phyloP scores from a whole-genome alignment of 139 green algal genomes.

The Haematococcus sp. region DNA sequence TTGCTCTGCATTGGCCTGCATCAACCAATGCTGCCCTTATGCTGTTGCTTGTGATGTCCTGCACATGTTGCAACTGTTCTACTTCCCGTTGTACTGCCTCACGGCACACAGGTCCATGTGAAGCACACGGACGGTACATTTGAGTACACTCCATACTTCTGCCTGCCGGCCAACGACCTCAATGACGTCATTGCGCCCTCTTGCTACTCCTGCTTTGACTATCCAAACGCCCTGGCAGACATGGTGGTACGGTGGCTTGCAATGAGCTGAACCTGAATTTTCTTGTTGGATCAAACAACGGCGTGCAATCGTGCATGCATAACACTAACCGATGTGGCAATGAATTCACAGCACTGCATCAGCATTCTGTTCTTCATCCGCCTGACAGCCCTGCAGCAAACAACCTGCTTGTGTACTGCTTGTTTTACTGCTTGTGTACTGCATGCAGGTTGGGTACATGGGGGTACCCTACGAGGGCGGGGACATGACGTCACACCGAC shows the following conservation, averaged over 20 bases:
- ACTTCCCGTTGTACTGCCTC: neutral
- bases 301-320: neutral
- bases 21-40: too few relatives aligned
- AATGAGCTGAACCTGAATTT: neutral
- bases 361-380: too few relatives aligned
- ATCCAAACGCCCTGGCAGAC: conserved; percentile 92
- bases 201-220: conserved; percentile 93
- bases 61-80: neutral
- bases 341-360: too few relatives aligned
- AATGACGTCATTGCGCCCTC: conserved; percentile 92
- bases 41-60: too few relatives aligned
- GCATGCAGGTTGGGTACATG: conserved; percentile 90
- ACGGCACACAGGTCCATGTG: conserved; percentile 20
- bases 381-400: too few relatives aligned
- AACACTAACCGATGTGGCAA: neutral
- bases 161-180: conserved; percentile 89
- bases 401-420: neutral
- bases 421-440: neutral
- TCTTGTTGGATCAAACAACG: neutral
- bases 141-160: conserved; percentile 97
- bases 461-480: conserved; percentile 74
- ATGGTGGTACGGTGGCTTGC: conserved; percentile 73
- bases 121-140: conserved; percentile 70
- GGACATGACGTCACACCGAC: conserved; percentile 85
- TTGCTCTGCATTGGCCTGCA: too few relatives aligned